Evolutionary conservation across 176 grass and related monocot species (phyloP).

Genomic region (Zea luxurians): DNA sequence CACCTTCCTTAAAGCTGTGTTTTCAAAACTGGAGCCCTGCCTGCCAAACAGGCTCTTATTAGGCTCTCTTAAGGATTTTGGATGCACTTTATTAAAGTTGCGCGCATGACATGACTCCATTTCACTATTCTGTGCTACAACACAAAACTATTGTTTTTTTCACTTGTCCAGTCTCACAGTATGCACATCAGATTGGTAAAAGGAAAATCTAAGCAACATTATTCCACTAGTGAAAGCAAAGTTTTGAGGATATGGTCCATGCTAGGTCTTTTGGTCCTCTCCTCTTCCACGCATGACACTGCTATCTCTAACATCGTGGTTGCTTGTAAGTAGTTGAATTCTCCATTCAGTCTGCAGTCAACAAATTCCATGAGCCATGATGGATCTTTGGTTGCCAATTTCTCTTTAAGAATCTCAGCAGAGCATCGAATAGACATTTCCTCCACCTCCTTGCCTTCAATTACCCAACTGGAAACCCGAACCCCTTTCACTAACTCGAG

Average conservation of each 20-base stretch:
- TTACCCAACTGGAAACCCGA: slow-evolving; percentile 35
- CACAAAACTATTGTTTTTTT: neutral
- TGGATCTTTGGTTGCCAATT: slow-evolving; percentile 32
- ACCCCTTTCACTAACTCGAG: slow-evolving; percentile 54
- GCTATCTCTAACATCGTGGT: slow-evolving; percentile 40
- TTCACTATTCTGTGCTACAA: neutral
- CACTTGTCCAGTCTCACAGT: neutral
- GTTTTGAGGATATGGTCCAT: slow-evolving; percentile 40
- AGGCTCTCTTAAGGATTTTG: neutral
- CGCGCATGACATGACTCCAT: neutral
- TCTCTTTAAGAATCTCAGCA: slow-evolving; percentile 27
- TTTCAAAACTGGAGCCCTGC: no score
- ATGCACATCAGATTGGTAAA: neutral
- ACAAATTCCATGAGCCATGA: slow-evolving; percentile 49
- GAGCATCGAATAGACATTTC: slow-evolving; percentile 28
- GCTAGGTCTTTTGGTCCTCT: slow-evolving; percentile 40
- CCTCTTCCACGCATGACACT: slow-evolving; percentile 50
- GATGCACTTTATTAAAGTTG: neutral
- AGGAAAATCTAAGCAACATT: neutral
- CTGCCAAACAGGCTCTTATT: no score
- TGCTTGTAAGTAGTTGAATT: slow-evolving; percentile 43
- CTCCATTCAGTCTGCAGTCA: slow-evolving; percentile 33
- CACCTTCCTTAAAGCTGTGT: no score
- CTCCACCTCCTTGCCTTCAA: slow-evolving; percentile 19
- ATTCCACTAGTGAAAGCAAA: slow-evolving; percentile 32